phyloP scores from a whole-genome alignment of 352 stramenopile species.

The Phytophthora cryptogea region DNA sequence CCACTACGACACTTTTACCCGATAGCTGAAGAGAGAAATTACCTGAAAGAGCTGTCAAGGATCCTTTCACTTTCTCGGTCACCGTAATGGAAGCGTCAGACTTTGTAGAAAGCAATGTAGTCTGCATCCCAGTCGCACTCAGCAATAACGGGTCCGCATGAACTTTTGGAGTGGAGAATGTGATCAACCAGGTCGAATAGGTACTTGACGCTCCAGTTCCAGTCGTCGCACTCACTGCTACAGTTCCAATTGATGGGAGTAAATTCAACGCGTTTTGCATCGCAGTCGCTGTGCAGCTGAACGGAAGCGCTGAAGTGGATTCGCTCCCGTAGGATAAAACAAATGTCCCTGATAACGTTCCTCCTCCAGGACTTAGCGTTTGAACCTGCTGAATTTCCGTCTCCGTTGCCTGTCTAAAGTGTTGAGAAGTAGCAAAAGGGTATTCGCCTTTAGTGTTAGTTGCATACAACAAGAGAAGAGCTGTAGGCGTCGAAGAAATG shows the following conservation, averaged over 20 bases:
- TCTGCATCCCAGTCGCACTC: slow-evolving; percentile 25
- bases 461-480: neutral
- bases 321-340: slow-evolving; percentile 7
- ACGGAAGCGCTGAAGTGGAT: slow-evolving; percentile 5
- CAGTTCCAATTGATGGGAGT: slow-evolving; percentile 13
- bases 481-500: neutral
- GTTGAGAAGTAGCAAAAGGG: neutral
- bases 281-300: slow-evolving; percentile 2
- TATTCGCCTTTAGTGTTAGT: neutral
- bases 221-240: slow-evolving; percentile 14
- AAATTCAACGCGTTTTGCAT: slow-evolving; percentile 13
- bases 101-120: slow-evolving; percentile 7
- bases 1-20: neutral
- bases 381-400: neutral
- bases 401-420: neutral
- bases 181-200: slow-evolving; percentile 31
- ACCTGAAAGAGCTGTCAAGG: neutral
- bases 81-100: neutral
- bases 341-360: slow-evolving; percentile 14
- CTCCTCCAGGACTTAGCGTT: slow-evolving; percentile 16
- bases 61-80: neutral
- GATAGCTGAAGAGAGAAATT: neutral
- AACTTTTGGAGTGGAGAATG: slow-evolving; percentile 24
- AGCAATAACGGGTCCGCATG: slow-evolving; percentile 23
- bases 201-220: slow-evolving; percentile 5